A percentile compares a stretch with the other conserved stretches of the same genome.
Conservation (phyloP, 331 rosid species). For the Dryas integrifolia region DNA sequence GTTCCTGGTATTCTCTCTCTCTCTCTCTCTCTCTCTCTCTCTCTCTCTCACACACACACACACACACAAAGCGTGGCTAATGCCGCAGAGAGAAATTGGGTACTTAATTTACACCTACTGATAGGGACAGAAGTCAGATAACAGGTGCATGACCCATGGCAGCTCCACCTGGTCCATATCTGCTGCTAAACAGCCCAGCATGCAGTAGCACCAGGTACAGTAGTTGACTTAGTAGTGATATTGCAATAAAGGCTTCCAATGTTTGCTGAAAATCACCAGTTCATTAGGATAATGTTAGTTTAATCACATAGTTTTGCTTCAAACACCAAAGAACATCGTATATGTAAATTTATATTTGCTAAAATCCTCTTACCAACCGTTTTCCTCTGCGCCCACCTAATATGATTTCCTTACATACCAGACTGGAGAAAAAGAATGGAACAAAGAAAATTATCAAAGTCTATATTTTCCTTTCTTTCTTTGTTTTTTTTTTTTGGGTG, state of each 20-base stretch:
- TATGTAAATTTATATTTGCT: neutral
- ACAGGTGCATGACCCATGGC: slow-evolving; percentile 1
- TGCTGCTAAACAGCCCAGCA: slow-evolving; percentile 59
- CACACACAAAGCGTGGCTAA: neutral
- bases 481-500: neutral
- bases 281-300: neutral
- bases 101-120: neutral
- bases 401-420: slow-evolving; percentile 72
- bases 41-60: no score
- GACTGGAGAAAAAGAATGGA: slow-evolving; percentile 28
- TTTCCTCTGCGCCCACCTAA: slow-evolving; percentile 84
- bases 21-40: no score
- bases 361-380: slow-evolving; percentile 46
- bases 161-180: slow-evolving; percentile 52
- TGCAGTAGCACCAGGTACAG: slow-evolving; percentile 58
- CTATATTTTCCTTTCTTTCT: neutral
- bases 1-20: no score
- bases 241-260: slow-evolving; percentile 62
- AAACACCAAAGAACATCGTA: neutral
- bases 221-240: slow-evolving; percentile 60
- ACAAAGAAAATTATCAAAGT: neutral
- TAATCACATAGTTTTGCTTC: neutral
- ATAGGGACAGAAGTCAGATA: slow-evolving; percentile 3
- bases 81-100: neutral
- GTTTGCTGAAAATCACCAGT: slow-evolving; percentile 19